Evolutionary conservation across 768 basidiomycete species (phyloP), one percentile per base, ranked within the genome.

Genomic region (Trametes meyenii): DNA sequence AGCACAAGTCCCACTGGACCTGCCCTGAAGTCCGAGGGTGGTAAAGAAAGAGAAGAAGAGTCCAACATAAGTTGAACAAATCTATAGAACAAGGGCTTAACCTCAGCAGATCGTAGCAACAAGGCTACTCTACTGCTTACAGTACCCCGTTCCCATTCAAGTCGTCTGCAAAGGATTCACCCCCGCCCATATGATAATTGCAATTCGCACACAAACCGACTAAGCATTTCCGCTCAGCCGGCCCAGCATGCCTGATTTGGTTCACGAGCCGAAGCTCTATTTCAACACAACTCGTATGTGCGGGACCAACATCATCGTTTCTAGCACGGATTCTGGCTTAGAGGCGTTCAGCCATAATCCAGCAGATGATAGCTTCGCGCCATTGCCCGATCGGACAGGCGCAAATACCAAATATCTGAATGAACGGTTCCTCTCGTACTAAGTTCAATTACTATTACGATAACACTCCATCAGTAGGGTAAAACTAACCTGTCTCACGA

Each of bases 401-500:
- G 82, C 85, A 87, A 85, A 86, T 85, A 87, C 86, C 86, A 87
- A 87, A 83, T 87, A 85, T 86, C 84, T 83, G 86, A 86, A 88
- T 85, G 82, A 84, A 84, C 84, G 79, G 86, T 88, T 87, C 86
- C 86, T 87, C 85, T 86, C 82, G 83, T 87, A 87, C 86, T 87
- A 85, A 84, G 84, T 83, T 84, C 82, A 84, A 87, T 86, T 87
- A 85, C 85, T 83, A 80, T 87, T 83, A 81, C 80, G 81, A 85
- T 77, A 79, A 86, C 84, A 73, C 83, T 83, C 81, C 85, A 87
- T 86, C 84, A 87, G 84, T 85, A 88, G 85, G 84, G 85, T 87
- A 88, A 87, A 87, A 88, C 85, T 87, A 88, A 87, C 85, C 86
- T 87, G 85, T 88, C 86, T 86, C 85, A 87, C 83, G 82, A 87